Base-by-base conservation (phyloP, 176 grass and related monocot genomes). In the Alopecurus myosuroides region DNA sequence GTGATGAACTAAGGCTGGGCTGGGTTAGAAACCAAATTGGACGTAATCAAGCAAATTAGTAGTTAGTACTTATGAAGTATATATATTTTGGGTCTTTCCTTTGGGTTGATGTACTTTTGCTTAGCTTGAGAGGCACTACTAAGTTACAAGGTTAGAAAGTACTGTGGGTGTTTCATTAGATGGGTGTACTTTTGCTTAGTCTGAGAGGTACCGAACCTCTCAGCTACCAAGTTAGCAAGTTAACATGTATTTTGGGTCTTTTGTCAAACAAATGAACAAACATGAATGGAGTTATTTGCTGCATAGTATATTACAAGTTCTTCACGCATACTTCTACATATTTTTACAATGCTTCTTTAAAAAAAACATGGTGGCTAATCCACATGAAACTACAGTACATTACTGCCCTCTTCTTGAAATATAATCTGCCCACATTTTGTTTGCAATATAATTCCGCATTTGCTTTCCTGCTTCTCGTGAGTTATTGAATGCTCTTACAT, bases 381-480 rank as follows among this genome's bases (percentile, higher is more conserved):
- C 39, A 40, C 0, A 40, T 40, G 39, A 49, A 45, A 45, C 12
- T 49, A 3, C 14, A 49, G 1, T 49, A 49, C 46, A 49, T 17
- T 17, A 49, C 5, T 49, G 3, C 4, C 46, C 46, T 49, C 60
- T 5, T 31, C 29, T 64, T 19, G 18, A 14, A 49, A 52, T 35
- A 35, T 70, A 70, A 11, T 82, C 79, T 9, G 70, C 61, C 79
- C 79, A 82, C 79, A 82, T 82, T 70, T 6, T 42, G 19, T 45
- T n/a, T 40, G 60, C 33, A 2, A 82, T 69, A 20, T 48, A 33
- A 66, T 82, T n/a, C 51, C 14, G 22, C 33, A 49, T 69, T 23
- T 13, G 9, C 6, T 65, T 46, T 65, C 79, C 61, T 14, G 4
- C 57, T 39, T 35, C 14, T 2, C 18, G 63, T 73, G 33, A 11